phyloP scores from a whole-genome alignment of 106 monocot genomes.

The Posidonia australis region DNA sequence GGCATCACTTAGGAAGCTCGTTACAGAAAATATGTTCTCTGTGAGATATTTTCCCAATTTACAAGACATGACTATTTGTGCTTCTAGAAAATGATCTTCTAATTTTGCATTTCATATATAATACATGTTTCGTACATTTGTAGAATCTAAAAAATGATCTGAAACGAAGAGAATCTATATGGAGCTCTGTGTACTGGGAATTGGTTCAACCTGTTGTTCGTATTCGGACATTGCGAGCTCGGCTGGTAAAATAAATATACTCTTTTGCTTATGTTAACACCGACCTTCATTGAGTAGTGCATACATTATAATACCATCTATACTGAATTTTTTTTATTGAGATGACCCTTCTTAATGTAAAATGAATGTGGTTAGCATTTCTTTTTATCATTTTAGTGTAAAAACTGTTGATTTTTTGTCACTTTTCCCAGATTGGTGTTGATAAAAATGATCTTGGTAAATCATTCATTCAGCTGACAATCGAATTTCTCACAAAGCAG shows the following conservation, averaged over 20 bases:
- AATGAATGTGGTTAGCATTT: neutral
- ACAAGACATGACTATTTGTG: neutral
- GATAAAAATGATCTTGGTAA: constrained; percentile 92
- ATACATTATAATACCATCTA: too few relatives aligned
- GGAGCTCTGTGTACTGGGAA: constrained; percentile 88
- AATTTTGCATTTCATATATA: neutral
- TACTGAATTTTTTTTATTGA: too few relatives aligned
- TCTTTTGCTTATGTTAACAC: too few relatives aligned
- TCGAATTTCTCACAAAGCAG: constrained; percentile 84
- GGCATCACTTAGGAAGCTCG: constrained; percentile 68
- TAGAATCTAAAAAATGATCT: constrained; percentile 93
- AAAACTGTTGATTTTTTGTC: neutral
- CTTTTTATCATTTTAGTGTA: constrained; percentile 1
- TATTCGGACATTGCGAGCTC: constrained; percentile 78
- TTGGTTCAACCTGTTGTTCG: constrained; percentile 61
- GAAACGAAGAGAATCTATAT: constrained; percentile 72
- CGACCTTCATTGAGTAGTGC: too few relatives aligned
- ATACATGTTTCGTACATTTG: neutral
- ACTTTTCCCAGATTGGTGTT: constrained; percentile 66
- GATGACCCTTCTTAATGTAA: too few relatives aligned
- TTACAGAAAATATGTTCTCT: constrained; percentile 95
- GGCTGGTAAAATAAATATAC: constrained; percentile 55
- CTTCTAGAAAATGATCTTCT: neutral
- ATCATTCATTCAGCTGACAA: constrained; percentile 80
- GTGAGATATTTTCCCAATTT: constrained; percentile 24